Percentiles rank a stretch among this genome's conserved stretches.
phyloP scores from a whole-genome alignment of 2,329 filamentous ascomycete genomes.

The Fusarium citri region DNA sequence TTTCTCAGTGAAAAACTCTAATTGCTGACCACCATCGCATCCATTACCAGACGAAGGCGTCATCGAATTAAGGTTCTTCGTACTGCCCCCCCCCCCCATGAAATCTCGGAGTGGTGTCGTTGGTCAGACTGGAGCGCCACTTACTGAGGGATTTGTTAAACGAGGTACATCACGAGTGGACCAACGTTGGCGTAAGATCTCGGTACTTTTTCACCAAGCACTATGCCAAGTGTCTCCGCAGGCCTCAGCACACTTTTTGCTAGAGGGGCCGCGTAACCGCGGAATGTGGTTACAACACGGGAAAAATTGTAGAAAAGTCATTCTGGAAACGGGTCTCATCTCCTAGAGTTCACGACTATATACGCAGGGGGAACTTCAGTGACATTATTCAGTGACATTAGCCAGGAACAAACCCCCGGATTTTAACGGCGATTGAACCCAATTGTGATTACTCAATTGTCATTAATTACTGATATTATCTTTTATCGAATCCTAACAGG shows the following conservation, averaged over 20 bases:
- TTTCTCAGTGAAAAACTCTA: background rate
- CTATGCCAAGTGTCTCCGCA: background rate
- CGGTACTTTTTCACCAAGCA: background rate
- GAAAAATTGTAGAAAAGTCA: background rate
- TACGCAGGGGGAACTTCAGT: background rate
- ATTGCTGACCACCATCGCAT: background rate
- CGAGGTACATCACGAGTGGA: background rate
- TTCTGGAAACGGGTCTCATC: background rate
- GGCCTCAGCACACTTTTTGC: accelerated
- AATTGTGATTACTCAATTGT: background rate
- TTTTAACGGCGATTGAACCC: background rate
- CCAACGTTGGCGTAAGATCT: accelerated
- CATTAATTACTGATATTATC: background rate
- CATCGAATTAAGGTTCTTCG: background rate
- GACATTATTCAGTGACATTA: background rate
- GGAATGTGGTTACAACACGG: background rate
- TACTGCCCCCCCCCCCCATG: background rate
- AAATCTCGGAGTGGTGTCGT: background rate
- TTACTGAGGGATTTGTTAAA: background rate
- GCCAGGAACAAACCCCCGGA: background rate
- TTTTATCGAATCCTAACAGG: background rate
- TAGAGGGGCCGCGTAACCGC: background rate
- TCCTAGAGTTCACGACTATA: background rate
- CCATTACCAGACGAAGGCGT: background rate
- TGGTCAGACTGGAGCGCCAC: background rate